Percentiles rank a stretch among this genome's conserved stretches.
Evolutionary conservation across 208 protist species (phyloP).

Genomic region (Leishmania tarentolae): DNA sequence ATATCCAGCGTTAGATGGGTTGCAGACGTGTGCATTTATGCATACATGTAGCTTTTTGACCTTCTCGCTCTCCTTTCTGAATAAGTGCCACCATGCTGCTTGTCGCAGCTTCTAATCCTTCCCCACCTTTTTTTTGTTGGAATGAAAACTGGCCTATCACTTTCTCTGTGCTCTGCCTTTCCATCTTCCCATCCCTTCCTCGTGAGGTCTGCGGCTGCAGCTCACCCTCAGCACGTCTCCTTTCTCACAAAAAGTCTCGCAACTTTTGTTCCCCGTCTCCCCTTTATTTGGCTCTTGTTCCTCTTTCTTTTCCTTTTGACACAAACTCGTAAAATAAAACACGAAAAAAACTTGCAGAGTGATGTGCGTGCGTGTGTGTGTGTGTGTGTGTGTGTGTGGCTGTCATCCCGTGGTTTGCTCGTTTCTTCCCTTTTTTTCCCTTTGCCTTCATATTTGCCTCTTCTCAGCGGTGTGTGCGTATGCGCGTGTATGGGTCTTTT

Average conservation of each 20-base stretch:
- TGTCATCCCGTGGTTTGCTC: not conserved
- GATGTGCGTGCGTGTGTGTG: not conserved
- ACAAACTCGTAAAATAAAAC: not conserved
- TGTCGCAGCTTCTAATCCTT: slow-evolving; percentile 1
- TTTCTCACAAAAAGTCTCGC: not conserved
- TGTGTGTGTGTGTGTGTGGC: slow-evolving; percentile 4
- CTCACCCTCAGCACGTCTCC: not conserved
- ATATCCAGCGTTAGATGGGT: not conserved
- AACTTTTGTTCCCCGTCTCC: not conserved
- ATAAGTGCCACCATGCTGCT: not conserved
- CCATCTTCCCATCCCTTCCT: not conserved
- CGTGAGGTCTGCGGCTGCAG: not conserved
- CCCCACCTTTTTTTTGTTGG: not conserved
- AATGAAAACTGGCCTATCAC: not conserved
- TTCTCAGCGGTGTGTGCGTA: not conserved
- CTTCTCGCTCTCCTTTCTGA: slow-evolving; percentile 1
- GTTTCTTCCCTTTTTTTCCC: not conserved
- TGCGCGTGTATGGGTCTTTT: slow-evolving; percentile 2
- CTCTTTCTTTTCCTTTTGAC: not conserved
- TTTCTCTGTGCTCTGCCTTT: slow-evolving; percentile 9
- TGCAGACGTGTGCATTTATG: not conserved
- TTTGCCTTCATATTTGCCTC: slow-evolving; percentile 1
- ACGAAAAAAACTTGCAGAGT: not conserved
- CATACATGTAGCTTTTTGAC: not conserved
- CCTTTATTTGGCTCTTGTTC: not conserved